Evolutionary conservation across 208 protist species (phyloP), one percentile per base, ranked within the genome.

Genomic region (Angomonas ambiguus): DNA sequence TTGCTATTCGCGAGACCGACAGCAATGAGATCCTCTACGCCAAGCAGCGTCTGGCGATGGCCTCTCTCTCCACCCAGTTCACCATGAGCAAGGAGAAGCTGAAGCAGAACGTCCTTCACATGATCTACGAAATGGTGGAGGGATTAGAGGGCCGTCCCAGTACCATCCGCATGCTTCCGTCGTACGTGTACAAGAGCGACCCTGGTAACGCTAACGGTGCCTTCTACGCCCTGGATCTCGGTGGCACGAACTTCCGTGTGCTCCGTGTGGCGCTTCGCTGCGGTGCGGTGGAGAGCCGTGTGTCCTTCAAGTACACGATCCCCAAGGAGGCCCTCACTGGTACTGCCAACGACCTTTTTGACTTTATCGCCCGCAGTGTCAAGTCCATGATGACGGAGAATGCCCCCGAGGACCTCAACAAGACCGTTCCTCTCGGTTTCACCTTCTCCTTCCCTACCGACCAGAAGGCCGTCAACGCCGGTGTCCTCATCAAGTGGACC

Each of bases 381-480:
- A 79, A 79, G 68, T 77, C 77, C 67, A 79, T 78, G 66, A 82
- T 87, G 71, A 42, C 70, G 45, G 72, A 74, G 62, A 79, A 79
- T 45, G 82, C 76, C 25, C 81, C 80, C 24, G 79, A 91, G 65
- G 84, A 91, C 67, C 61, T 89, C 59, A 67, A 76, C 24, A 75
- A 75, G 53, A 72, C 62, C 31, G 73, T 92, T 27, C 80, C 77
- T 13, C 79, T 97, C 28, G 93, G 91, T 57, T 97, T 97, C 80
- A 97, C 93, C 51, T 97, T 97, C 82, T 92, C 81, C 61, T 97
- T 97, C 77, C 88, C 91, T n/a, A 76, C 76, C 18, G 69, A 94
- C 48, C 94, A 97, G 80, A 91, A 79, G 56, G 49, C 63, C 24
- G 77, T 97, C 38, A 78, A 85, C 69, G 65, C 63, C 32, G 92